Percentiles rank a stretch among this genome's conserved stretches.
Evolutionary conservation across 139 green algal species (phyloP).

Genomic region (Chlorella sorokiniana): DNA sequence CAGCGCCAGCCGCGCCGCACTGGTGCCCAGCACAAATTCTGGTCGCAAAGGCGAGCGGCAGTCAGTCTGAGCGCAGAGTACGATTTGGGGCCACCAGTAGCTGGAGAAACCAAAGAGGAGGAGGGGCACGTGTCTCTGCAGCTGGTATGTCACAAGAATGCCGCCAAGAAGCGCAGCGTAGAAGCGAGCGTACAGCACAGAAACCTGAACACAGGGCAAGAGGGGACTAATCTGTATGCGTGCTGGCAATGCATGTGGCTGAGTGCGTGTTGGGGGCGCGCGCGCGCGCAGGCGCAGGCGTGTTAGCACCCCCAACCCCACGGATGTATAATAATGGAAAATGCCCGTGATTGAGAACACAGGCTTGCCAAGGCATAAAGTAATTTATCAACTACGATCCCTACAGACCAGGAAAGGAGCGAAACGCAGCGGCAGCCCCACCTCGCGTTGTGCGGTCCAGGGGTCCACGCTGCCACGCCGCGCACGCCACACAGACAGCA

Average conservation of each 20-base stretch:
- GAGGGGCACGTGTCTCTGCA: conserved; percentile 46
- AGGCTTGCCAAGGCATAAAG: too few species aligned
- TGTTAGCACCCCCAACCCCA: too few species aligned
- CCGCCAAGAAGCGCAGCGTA: conserved; percentile 72
- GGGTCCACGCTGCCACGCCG: conserved; percentile 52
- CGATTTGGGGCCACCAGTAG: conserved; percentile 91
- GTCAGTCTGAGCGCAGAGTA: conserved; percentile 63
- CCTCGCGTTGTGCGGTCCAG: conserved; percentile 70
- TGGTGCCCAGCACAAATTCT: conserved; percentile 81
- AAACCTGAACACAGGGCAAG: too few species aligned
- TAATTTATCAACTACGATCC: too few species aligned
- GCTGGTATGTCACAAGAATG: conserved; percentile 63
- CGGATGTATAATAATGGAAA: too few species aligned
- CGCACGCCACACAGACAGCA: conserved; percentile 83
- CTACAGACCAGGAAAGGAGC: too few species aligned
- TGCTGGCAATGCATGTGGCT: too few species aligned
- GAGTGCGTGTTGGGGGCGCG: too few species aligned
- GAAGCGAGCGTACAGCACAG: conserved; percentile 84
- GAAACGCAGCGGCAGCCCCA: too few species aligned
- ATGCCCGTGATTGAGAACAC: too few species aligned
- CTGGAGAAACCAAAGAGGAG: conserved; percentile 63
- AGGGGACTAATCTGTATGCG: too few species aligned
- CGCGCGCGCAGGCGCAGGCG: too few species aligned
- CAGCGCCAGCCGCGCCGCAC: conserved; percentile 54
- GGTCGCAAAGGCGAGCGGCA: conserved; percentile 69